phyloP scores from a whole-genome alignment of 1,284 basidiomycete genomes.

The Leccinum holopus region DNA sequence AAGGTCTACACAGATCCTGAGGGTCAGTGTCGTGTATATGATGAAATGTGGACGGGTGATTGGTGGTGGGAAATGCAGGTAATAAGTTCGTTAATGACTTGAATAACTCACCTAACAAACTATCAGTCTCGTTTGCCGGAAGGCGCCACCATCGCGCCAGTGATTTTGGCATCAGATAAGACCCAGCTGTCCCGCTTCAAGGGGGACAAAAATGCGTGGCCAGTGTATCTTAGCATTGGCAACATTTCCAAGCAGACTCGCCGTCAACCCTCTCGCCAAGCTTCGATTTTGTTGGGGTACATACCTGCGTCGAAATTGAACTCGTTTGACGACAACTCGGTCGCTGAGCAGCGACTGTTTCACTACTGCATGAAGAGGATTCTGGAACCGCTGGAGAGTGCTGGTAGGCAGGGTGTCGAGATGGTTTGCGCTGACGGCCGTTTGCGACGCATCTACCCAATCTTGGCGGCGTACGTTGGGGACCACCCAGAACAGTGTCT shows the following conservation, averaged over 20 bases:
- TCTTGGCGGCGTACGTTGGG: slow-evolving; percentile 16
- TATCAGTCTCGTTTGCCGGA: not conserved
- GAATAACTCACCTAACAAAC: not conserved
- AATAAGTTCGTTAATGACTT: not conserved
- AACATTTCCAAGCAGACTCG: not conserved
- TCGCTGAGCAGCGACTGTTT: not conserved
- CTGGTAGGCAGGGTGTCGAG: not conserved
- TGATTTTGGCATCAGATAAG: not conserved
- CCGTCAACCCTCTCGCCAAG: not conserved
- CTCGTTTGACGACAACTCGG: not conserved
- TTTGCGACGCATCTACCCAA: slow-evolving; percentile 14
- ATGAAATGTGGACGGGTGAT: not conserved
- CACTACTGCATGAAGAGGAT: not conserved
- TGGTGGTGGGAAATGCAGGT: not conserved
- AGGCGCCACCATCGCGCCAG: not conserved
- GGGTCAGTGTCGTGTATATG: not conserved
- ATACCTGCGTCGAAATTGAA: not conserved
- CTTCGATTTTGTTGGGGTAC: not conserved
- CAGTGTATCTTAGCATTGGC: not conserved
- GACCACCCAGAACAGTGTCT: slow-evolving; percentile 1
- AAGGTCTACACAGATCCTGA: not conserved
- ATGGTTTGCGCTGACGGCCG: not conserved
- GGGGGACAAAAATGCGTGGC: not conserved
- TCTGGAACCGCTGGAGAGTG: not conserved
- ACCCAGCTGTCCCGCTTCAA: not conserved